Conservation (phyloP, 139 green algal species). For the Edaphochlamys debaryana region DNA sequence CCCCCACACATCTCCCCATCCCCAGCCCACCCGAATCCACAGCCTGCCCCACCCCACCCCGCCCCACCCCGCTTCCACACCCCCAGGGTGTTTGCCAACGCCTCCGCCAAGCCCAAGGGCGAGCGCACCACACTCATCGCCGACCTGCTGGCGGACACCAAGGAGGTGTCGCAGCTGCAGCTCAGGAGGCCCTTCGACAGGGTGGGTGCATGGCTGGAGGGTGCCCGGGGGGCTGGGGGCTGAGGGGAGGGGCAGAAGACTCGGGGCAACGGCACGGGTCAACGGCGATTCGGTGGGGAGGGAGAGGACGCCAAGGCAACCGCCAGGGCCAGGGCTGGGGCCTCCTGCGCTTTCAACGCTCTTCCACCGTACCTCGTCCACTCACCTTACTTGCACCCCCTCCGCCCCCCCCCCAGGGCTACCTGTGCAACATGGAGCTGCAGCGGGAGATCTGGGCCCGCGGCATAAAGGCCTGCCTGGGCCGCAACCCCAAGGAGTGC, state of each 20-base stretch:
- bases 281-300: too few relatives aligned
- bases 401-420: background rate
- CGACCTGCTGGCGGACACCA: constrained; percentile 66
- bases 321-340: too few relatives aligned
- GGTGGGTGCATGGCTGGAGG: constrained; percentile 34
- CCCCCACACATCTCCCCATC: too few relatives aligned
- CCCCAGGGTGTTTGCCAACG: constrained; percentile 88
- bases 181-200: constrained; percentile 80
- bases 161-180: constrained; percentile 77
- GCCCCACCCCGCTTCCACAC: background rate
- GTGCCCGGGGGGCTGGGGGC: too few relatives aligned
- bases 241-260: too few relatives aligned
- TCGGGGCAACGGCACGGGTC: too few relatives aligned
- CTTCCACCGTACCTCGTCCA: too few relatives aligned
- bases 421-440: constrained; percentile 80
- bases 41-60: background rate
- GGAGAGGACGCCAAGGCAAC: too few relatives aligned
- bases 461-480: constrained; percentile 47
- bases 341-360: too few relatives aligned
- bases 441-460: constrained; percentile 84
- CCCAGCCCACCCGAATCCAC: background rate
- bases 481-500: constrained; percentile 38
- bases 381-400: background rate
- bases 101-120: constrained; percentile 78
- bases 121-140: constrained; percentile 69